Percentiles rank a stretch among this genome's conserved stretches.
Conservation (phyloP, 768 basidiomycete genomes). For the Candolleomyces eurysporus region DNA sequence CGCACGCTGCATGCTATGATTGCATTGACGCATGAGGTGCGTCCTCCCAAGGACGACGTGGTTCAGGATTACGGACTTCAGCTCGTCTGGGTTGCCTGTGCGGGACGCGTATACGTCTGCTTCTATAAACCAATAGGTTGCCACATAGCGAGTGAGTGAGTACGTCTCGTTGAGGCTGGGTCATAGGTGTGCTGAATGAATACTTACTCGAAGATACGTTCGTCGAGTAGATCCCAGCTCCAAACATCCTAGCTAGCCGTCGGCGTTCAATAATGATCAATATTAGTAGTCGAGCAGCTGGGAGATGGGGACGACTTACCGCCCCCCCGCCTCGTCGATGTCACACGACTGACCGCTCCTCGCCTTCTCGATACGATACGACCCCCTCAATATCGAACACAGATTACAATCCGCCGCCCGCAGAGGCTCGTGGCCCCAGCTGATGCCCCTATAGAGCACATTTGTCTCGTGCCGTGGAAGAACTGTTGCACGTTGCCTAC, state of each 20-base stretch:
- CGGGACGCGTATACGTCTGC: constrained; percentile 22
- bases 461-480: constrained; percentile 26
- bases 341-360: constrained; percentile 15
- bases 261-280: no score
- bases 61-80: constrained; percentile 25
- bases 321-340: no score
- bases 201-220: constrained; percentile 21
- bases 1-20: constrained; percentile 27
- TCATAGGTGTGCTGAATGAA: not conserved
- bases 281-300: no score
- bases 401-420: constrained; percentile 18
- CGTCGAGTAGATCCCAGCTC: constrained; percentile 24
- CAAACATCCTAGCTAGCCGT: no score
- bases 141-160: not conserved
- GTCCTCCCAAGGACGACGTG: constrained; percentile 26
- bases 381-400: constrained; percentile 25
- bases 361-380: constrained; percentile 28
- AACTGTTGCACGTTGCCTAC: constrained; percentile 28
- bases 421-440: constrained; percentile 15
- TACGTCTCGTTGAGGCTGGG: not conserved
- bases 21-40: constrained; percentile 22
- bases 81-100: constrained; percentile 10
- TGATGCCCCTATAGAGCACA: constrained; percentile 21
- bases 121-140: constrained; percentile 1
- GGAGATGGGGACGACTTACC: not conserved